Evolutionary conservation across 2,329 filamentous ascomycete species (phyloP).

Genomic region (Metarhizium sp.): DNA sequence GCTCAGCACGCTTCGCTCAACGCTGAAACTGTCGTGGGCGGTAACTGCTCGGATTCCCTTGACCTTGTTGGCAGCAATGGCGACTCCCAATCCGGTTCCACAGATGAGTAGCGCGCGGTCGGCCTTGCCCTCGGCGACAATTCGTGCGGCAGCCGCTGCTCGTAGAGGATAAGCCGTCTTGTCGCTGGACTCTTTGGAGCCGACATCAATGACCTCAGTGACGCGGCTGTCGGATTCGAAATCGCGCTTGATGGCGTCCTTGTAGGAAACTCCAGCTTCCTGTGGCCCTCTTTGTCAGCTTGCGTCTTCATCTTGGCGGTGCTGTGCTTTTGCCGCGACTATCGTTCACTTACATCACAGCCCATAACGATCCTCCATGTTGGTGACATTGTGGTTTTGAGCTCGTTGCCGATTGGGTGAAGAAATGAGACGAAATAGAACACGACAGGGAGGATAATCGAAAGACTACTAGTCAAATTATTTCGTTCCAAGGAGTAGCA

Average conservation of each 20-base stretch:
- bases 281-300: conserved; percentile 12
- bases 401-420: neutral
- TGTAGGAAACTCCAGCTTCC: conserved; percentile 72
- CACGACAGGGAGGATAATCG: neutral
- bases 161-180: conserved; percentile 77
- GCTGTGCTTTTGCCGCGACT: neutral
- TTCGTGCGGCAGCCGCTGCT: conserved; percentile 60
- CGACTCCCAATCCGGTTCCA: conserved; percentile 78
- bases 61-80: conserved; percentile 84
- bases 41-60: conserved; percentile 79
- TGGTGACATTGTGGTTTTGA: conserved; percentile 28
- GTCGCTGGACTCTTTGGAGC: conserved; percentile 55
- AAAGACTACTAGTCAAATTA: neutral
- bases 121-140: conserved; percentile 52
- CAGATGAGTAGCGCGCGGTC: conserved; percentile 78
- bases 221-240: conserved; percentile 61
- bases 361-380: conserved; percentile 44
- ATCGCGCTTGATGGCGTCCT: conserved; percentile 65
- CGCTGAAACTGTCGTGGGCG: conserved; percentile 76
- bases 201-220: conserved; percentile 61
- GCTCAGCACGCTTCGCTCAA: conserved; percentile 71
- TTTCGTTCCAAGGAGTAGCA: neutral
- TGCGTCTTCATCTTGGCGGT: neutral
- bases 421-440: too few species aligned
- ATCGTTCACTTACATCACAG: conserved; percentile 36